Conservation (phyloP, 805 yeast species). For the Zygosaccharomyces siamensis region DNA sequence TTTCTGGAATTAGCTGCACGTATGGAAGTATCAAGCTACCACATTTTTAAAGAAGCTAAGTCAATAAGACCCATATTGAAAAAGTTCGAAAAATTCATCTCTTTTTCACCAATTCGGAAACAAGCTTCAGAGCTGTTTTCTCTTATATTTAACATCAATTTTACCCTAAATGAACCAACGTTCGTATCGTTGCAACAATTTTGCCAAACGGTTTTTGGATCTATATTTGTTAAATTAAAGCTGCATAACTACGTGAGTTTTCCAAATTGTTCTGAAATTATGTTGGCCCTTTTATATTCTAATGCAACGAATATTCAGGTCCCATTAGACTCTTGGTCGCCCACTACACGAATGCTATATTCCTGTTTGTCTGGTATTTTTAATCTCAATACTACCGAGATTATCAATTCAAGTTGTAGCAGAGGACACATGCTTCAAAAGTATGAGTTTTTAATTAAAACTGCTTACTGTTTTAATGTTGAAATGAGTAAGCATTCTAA, state of each 20-base stretch:
- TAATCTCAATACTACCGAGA: constrained; percentile 4
- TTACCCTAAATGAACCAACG: constrained; percentile 7
- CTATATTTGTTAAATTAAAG: constrained; percentile 15
- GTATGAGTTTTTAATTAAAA: constrained; percentile 33
- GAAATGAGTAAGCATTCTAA: constrained; percentile 35
- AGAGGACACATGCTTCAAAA: constrained; percentile 23
- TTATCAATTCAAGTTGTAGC: constrained; percentile 8
- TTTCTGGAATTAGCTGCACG: constrained; percentile 10
- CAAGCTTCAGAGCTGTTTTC: constrained; percentile 18
- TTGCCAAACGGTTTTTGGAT: constrained; percentile 14
- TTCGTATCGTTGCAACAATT: constrained; percentile 14
- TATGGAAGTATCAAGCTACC: constrained; percentile 8
- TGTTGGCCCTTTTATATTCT: constrained; percentile 23
- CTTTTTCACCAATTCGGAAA: constrained; percentile 9
- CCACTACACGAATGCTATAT: constrained; percentile 22
- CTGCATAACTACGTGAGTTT: constrained; percentile 10
- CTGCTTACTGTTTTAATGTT: constrained; percentile 32
- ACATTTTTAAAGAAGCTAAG: constrained; percentile 4
- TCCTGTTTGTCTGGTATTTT: constrained; percentile 11
- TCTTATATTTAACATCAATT: constrained; percentile 21
- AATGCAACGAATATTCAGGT: constrained; percentile 5
- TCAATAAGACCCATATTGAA: constrained; percentile 4
- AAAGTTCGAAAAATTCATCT: constrained; percentile 24
- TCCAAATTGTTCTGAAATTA: constrained; percentile 24
- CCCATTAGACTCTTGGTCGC: constrained; percentile 20